Conservation (phyloP, 164 flowering plant genomes). For the Protea cynaroides region DNA sequence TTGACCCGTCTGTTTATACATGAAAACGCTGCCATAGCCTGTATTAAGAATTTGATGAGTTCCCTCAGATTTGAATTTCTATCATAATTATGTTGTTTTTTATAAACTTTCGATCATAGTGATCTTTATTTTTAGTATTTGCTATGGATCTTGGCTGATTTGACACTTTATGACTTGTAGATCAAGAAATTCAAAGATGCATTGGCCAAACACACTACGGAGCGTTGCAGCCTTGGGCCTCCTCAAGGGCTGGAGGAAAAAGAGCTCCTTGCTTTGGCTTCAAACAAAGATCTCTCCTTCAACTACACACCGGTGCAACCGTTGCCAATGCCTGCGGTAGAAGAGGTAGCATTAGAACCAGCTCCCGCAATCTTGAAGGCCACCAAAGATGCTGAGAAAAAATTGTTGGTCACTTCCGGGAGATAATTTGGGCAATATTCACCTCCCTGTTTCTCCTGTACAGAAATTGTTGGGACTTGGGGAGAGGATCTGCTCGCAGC, state of each 20-base stretch:
- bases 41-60: no score
- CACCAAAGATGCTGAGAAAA: conserved; percentile 17
- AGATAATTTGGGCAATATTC: conserved; percentile 19
- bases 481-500: neutral
- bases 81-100: no score
- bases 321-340: conserved; percentile 13
- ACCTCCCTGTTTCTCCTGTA: neutral
- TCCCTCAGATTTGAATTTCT: neutral
- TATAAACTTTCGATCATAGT: no score
- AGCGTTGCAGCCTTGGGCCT: conserved; percentile 63
- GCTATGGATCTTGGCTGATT: neutral
- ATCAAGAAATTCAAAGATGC: conserved; percentile 83
- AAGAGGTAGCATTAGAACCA: conserved; percentile 4
- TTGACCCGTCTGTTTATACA: neutral
- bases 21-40: no score
- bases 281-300: conserved; percentile 67
- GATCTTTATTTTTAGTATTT: no score
- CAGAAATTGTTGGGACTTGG: no score
- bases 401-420: conserved; percentile 19
- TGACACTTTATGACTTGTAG: conserved; percentile 23
- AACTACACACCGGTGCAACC: conserved; percentile 33
- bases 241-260: conserved; percentile 72
- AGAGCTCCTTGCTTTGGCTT: conserved; percentile 65
- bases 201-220: conserved; percentile 61
- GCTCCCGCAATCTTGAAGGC: conserved; percentile 12